These are phyloP conservation scores for Metarhizium rileyi DNA, from an alignment of 2,329 filamentous ascomycete species.

Conservation along the genomic window DNA sequence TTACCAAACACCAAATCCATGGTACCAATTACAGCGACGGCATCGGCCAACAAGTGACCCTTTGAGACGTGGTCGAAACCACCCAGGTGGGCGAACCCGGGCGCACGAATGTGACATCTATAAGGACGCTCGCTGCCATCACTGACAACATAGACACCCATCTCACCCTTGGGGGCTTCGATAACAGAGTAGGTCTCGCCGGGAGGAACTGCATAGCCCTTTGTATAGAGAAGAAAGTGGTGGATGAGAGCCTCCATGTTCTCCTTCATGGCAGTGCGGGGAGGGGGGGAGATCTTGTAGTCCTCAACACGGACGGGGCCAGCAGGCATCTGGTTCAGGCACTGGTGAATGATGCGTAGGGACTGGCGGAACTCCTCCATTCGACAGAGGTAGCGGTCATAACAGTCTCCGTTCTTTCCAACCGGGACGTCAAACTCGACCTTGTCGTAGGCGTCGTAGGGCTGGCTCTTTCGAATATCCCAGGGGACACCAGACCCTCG, in stretches of 20 bases:
- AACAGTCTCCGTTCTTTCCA: slow-evolving; percentile 95
- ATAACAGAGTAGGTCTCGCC: slow-evolving; percentile 98
- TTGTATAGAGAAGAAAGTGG: slow-evolving; percentile 97
- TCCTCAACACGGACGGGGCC: slow-evolving; percentile 94
- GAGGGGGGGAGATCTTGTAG: slow-evolving; percentile 95
- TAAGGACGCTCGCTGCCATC: slow-evolving; percentile 96
- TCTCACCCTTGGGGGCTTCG: slow-evolving; percentile 99
- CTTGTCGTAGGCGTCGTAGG: slow-evolving; percentile 95
- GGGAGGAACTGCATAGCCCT: slow-evolving; percentile 93
- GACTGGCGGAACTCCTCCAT: slow-evolving; percentile 99
- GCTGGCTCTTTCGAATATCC: slow-evolving; percentile 93
- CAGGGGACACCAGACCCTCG: slow-evolving; percentile 92
- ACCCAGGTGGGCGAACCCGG: slow-evolving; percentile 88
- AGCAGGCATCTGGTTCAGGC: slow-evolving; percentile 95
- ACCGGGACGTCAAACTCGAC: slow-evolving; percentile 98
- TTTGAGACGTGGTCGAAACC: slow-evolving; percentile 90
- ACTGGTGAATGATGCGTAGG: slow-evolving; percentile 96
- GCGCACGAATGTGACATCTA: slow-evolving; percentile 92
- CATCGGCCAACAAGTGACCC: slow-evolving; percentile 90
- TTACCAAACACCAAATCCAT: slow-evolving; percentile 86
- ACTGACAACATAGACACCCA: slow-evolving; percentile 94
- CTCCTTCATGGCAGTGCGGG: slow-evolving; percentile 98
- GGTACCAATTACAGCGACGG: slow-evolving; percentile 86
- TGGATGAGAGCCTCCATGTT: slow-evolving; percentile 99
- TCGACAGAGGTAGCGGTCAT: slow-evolving; percentile 95